phyloP scores from a whole-genome alignment of 2,329 filamentous ascomycete genomes.

The Fusarium guadeloupense region DNA sequence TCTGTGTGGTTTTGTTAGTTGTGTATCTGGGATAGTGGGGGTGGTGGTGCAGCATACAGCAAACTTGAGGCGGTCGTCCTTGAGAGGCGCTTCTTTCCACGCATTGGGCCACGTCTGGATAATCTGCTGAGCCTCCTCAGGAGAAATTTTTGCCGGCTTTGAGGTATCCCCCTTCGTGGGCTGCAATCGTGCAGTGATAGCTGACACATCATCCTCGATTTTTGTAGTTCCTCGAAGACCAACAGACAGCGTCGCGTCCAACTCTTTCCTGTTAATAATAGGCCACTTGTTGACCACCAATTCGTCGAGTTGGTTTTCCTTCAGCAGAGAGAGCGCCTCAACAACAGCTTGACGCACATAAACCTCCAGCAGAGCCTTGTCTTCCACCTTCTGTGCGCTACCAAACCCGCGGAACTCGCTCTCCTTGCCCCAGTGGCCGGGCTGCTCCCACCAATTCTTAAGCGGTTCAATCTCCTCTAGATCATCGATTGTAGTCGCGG shows the following conservation, averaged over 20 bases:
- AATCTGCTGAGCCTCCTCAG: constrained; percentile 54
- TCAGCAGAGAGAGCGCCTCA: constrained; percentile 59
- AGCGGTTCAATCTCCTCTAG: constrained; percentile 60
- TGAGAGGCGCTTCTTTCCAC: constrained; percentile 68
- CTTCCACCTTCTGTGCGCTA: constrained; percentile 51
- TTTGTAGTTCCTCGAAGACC: constrained; percentile 52
- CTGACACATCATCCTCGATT: constrained; percentile 51
- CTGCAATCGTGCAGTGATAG: constrained; percentile 48
- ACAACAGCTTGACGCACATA: constrained; percentile 61
- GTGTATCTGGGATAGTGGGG: neutral
- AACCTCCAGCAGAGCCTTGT: constrained; percentile 58
- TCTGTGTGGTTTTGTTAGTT: constrained; percentile 61
- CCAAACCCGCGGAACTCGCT: constrained; percentile 58
- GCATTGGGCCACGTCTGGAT: constrained; percentile 59
- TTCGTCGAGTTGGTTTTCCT: constrained; percentile 43
- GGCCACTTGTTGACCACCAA: constrained; percentile 50
- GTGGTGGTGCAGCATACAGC: constrained; percentile 64
- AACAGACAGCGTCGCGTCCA: constrained; percentile 49
- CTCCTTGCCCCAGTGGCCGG: constrained; percentile 61
- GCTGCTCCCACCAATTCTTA: constrained; percentile 62
- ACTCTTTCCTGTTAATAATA: constrained; percentile 45
- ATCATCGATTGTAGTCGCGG: constrained; percentile 56
- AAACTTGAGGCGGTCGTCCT: constrained; percentile 74
- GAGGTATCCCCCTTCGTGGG: constrained; percentile 42
- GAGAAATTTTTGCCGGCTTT: constrained; percentile 40